Evolutionary conservation across 78 protist species (phyloP).

Genomic region (Corallochytrium limacisporum): DNA sequence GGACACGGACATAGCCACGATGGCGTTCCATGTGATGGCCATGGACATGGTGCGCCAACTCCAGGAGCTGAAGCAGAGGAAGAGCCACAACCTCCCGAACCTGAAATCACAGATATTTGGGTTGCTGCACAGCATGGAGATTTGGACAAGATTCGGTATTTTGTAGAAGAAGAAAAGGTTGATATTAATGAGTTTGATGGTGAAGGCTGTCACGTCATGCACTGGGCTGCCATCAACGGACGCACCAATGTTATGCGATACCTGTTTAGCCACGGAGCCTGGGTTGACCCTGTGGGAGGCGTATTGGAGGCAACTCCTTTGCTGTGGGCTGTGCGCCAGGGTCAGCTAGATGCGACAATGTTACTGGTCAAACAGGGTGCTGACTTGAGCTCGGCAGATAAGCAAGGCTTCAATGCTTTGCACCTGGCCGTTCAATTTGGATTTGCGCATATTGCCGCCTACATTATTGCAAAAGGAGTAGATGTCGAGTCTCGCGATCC

Average conservation of each 20-base stretch:
- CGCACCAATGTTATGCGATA: neutral
- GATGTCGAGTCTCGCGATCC: neutral
- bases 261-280: constrained; percentile 8
- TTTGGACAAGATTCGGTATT: neutral
- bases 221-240: constrained; percentile 34
- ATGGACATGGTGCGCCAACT: too few species aligned
- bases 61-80: too few species aligned
- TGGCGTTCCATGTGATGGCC: too few species aligned
- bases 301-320: neutral
- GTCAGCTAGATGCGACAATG: neutral
- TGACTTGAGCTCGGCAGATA: neutral
- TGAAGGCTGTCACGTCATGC: constrained; percentile 20
- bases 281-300: constrained; percentile 11
- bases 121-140: too few species aligned
- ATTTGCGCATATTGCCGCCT: neutral
- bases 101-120: too few species aligned
- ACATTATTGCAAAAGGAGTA: constrained; percentile 3
- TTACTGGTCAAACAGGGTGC: neutral
- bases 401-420: constrained; percentile 13
- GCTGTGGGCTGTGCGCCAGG: constrained; percentile 27
- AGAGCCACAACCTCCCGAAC: too few species aligned
- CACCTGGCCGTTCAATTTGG: constrained; percentile 15
- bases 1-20: too few species aligned
- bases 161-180: neutral
- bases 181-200: constrained; percentile 8